Base-by-base conservation (phyloP, 192 early-diverging fungal genomes). In the Backusella circina region DNA sequence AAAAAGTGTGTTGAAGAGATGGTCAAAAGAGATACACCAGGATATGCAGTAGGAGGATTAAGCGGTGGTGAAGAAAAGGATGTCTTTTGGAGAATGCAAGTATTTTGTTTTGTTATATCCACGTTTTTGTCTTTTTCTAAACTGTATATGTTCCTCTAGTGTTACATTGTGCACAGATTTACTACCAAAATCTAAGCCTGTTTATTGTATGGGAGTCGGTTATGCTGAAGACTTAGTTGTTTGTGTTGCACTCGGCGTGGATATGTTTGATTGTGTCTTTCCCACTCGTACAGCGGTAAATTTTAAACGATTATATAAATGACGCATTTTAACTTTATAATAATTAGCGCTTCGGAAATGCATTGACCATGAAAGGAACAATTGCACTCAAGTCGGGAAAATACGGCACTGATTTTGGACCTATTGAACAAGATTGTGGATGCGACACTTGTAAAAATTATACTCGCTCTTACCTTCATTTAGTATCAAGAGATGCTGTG, bases 221-320 rank as follows among this genome's bases (percentile, higher is more conserved):
- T 90, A 95, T 67, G 91, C 93, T 3, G 93, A 93, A 72, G 93
- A 96, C 78, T 75, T 95, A 76, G 93, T 96, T 3, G 91, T 96
- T 0, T 94, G 95, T 86, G 89, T 90, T 30, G 93, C 95, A 31
- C 82, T 96, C 75, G 95, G 95, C 33, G 93, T 96, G 35, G 93
- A 96, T 80, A 94, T 95, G 93, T 96, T 92, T 80, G 95, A 96
- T 78, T 96, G 95, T 81, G 95, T 96, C 23, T 96, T 92, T 78
- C 95, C 95, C 0, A 96, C 95, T 2, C 88, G 95, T 47, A 96
- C 95, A 23, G 95, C 95, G 8, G 86, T 87, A 82, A 76, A 78
- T 79, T 33, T 15, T 54, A 12, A 18, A 12, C 12, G 28, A 30
- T 13, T 16, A 12, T 28, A 30, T 13, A 51, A 31, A 4, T 2